Conservation (phyloP, 163 green algal species). For the Scenedesmus sp. region DNA sequence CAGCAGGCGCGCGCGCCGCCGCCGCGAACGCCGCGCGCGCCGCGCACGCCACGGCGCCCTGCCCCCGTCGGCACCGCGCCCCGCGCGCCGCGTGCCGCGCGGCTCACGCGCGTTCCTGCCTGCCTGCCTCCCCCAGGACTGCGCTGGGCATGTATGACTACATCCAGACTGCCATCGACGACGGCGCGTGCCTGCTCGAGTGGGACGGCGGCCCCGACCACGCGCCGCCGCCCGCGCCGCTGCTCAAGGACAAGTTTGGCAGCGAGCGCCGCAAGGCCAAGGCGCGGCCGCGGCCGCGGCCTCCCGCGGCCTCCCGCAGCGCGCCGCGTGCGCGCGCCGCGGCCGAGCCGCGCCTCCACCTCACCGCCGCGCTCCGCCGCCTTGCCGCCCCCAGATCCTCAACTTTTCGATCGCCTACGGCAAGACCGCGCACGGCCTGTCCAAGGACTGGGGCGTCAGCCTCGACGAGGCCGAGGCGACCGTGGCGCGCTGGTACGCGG, state of each 20-base stretch:
- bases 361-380: neutral
- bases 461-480: slow-evolving; percentile 92
- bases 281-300: slow-evolving; percentile 45
- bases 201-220: slow-evolving; percentile 64
- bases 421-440: slow-evolving; percentile 96
- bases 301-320: too few relatives aligned
- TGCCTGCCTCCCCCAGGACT: slow-evolving; percentile 70
- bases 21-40: too few relatives aligned
- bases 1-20: slow-evolving; percentile 38
- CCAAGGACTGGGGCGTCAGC: slow-evolving; percentile 88
- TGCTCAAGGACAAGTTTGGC: slow-evolving; percentile 95
- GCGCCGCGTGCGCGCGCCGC: too few relatives aligned
- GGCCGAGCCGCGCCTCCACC: too few relatives aligned
- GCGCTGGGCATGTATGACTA: slow-evolving; percentile 97
- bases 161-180: slow-evolving; percentile 83
- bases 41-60: too few relatives aligned
- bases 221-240: slow-evolving; percentile 57
- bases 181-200: slow-evolving; percentile 74
- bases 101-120: too few relatives aligned
- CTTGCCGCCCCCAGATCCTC: slow-evolving; percentile 74
- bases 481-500: slow-evolving; percentile 67
- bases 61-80: neutral
- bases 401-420: slow-evolving; percentile 99
- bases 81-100: neutral
- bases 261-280: slow-evolving; percentile 79